Conservation (phyloP, 805 yeast species). For the Yarrowia sp. region DNA sequence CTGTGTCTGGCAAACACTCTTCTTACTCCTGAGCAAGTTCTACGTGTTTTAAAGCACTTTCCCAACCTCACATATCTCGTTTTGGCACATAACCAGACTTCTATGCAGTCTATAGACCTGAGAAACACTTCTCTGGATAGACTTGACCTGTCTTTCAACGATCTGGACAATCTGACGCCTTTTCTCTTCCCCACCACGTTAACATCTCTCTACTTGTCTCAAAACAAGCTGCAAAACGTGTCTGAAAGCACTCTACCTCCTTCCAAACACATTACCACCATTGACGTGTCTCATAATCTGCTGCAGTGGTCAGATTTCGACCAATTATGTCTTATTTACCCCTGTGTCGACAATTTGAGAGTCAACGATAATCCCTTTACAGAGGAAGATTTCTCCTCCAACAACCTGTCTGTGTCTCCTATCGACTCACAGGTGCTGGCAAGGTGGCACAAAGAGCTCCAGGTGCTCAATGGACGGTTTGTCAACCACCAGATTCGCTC, state of each 20-base stretch:
- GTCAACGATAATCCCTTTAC: slow-evolving; percentile 14
- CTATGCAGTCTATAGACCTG: neutral
- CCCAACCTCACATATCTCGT: slow-evolving; percentile 2
- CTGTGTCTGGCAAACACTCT: neutral
- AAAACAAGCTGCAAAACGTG: neutral
- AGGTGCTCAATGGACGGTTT: neutral
- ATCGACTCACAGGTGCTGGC: slow-evolving; percentile 10
- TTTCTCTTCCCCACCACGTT: neutral
- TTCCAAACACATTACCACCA: neutral
- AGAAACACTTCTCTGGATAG: neutral
- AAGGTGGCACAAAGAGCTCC: neutral
- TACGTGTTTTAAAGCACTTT: neutral
- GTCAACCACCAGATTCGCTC: neutral
- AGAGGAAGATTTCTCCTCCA: neutral
- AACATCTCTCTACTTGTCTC: neutral
- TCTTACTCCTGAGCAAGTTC: neutral
- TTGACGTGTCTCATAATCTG: neutral
- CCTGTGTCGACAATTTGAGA: neutral
- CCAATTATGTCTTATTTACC: neutral
- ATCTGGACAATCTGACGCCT: neutral
- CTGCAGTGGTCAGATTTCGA: slow-evolving; percentile 10
- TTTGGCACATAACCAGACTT: neutral
- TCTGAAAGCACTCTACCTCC: neutral
- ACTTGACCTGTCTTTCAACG: neutral
- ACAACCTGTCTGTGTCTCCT: neutral